Evolutionary conservation across 345 rosid genomes (phyloP).

Genomic region (Chamaenerion angustifolium): DNA sequence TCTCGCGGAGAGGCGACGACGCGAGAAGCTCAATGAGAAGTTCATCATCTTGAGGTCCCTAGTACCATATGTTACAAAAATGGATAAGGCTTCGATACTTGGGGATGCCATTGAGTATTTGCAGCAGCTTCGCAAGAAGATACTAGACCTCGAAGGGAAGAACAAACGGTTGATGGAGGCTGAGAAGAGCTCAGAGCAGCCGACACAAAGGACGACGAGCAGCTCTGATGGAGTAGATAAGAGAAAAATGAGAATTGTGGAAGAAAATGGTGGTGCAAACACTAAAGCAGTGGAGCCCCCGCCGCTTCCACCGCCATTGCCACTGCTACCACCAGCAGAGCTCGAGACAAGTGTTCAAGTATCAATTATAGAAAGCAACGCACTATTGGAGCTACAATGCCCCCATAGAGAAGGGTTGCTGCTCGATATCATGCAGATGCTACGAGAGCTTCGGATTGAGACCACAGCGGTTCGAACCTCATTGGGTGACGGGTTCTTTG

Average conservation of each 20-base stretch:
- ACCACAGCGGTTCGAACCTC: constrained; percentile 54
- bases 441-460: constrained; percentile 64
- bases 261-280: constrained; percentile 27
- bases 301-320: constrained; percentile 4
- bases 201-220: constrained; percentile 13
- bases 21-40: constrained; percentile 88
- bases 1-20: constrained; percentile 83
- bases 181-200: constrained; percentile 19
- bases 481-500: constrained; percentile 30
- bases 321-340: constrained; percentile 1
- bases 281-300: constrained; percentile 24
- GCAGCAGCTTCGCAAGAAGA: constrained; percentile 67
- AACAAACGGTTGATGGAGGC: constrained; percentile 33
- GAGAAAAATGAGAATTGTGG: constrained; percentile 44
- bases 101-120: constrained; percentile 94
- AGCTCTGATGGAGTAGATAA: constrained; percentile 27
- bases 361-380: constrained; percentile 84
- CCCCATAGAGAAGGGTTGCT: constrained; percentile 59
- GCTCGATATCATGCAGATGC: constrained; percentile 64
- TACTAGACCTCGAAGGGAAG: constrained; percentile 57
- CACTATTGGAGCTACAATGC: constrained; percentile 70
- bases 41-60: constrained; percentile 66
- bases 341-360: constrained; percentile 47
- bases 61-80: constrained; percentile 89
- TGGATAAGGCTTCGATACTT: constrained; percentile 95